Base-by-base conservation (phyloP, 495 filamentous ascomycete genomes). In the Penicillium macrosclerotiorum region DNA sequence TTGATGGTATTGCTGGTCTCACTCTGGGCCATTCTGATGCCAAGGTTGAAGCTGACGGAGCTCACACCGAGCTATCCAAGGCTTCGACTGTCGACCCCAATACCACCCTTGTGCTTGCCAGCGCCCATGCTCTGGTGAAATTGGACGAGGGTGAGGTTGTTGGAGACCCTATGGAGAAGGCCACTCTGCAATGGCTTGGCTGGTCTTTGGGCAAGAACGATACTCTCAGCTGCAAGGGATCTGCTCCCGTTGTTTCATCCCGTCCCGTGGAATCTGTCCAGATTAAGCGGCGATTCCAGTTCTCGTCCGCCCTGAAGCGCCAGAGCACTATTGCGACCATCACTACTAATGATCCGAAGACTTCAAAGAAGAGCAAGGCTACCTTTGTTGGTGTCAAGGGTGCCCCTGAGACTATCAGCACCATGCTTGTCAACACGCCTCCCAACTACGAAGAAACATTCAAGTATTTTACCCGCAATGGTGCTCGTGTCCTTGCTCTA, bases 81-180 rank as follows among this genome's bases (percentile, higher is more conserved):
- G 80, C 90, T 3, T 65, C 71, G 26, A 72, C 83, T 24, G 79
- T 83, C 55, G 82, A 78, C 32, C 71, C 85, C 38, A 81, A 95
- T 43, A 99, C 93, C 3, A 92, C 91, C 16, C 80, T 99, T 37
- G 90, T 97, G 18, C 79, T 99, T 33, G 93, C 94, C 20, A 96
- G 89, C 35, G 93, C 93, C 8, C 93, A 99, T 62, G 93, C 93
- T 13, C 72, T 99, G 25, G 93, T 99, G 18, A 95, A 89, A 55
- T 73, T 99, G 5, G 93, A 99, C 54, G 93, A 99, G 62, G 94
- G 93, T 14, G 93, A 99, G 12, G 83, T 97, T 48, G 94, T 97
- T 35, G 93, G 93, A 49, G 93, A 99, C 62, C 93, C 93, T 12
- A 99, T 99, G 93, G 93, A 99, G 59, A 96, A 96, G 66, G 93